Percentiles rank a stretch among this genome's conserved stretches.
Conservation (phyloP, 1,284 basidiomycete genomes). For the Paramarasmius palmivorus region DNA sequence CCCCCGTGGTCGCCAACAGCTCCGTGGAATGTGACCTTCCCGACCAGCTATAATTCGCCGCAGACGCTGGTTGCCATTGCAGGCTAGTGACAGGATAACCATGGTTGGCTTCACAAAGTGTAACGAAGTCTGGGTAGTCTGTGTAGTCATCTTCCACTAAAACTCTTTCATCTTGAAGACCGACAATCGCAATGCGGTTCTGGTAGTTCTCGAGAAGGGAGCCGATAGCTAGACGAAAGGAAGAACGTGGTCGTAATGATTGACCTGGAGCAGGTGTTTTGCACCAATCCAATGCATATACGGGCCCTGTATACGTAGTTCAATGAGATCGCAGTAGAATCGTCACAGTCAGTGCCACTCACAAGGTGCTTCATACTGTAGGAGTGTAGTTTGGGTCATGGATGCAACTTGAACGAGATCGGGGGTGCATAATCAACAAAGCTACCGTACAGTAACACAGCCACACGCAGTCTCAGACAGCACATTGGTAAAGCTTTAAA, state of each 20-base stretch:
- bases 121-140: slow-evolving; percentile 80
- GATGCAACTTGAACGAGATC: slow-evolving; percentile 5
- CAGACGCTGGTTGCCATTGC: slow-evolving; percentile 79
- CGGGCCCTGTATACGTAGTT: slow-evolving; percentile 59
- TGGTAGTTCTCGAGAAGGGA: slow-evolving; percentile 80
- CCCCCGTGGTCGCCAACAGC: slow-evolving; percentile 87
- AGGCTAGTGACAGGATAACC: slow-evolving; percentile 84
- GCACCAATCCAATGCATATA: slow-evolving; percentile 84
- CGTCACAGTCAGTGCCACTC: slow-evolving; percentile 29
- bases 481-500: no score
- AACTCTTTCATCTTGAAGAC: slow-evolving; percentile 80
- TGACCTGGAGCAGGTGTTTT: slow-evolving; percentile 75
- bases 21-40: slow-evolving; percentile 67
- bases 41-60: slow-evolving; percentile 62
- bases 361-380: slow-evolving; percentile 79
- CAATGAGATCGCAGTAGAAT: neutral
- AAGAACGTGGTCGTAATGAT: slow-evolving; percentile 69
- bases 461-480: neutral
- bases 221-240: slow-evolving; percentile 77
- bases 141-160: slow-evolving; percentile 80
- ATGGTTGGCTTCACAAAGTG: slow-evolving; percentile 76
- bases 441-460: neutral
- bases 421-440: neutral
- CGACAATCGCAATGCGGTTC: slow-evolving; percentile 82
- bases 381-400: slow-evolving; percentile 65